Evolutionary conservation across 495 filamentous ascomycete genomes (phyloP).

Genomic region (Hyaloscypha hepaticicola): DNA sequence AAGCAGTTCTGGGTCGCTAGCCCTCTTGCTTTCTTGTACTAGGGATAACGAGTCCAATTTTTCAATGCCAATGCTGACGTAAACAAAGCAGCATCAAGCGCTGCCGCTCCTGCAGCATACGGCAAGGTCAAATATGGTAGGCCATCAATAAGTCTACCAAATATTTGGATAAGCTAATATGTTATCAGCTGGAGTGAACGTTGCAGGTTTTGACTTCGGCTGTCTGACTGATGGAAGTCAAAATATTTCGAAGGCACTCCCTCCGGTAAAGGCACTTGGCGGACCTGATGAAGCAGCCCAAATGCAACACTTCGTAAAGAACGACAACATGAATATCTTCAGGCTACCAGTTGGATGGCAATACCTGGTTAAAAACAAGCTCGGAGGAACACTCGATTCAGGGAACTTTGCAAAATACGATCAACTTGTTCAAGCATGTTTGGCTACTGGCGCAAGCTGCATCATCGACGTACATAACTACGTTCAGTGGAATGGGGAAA

Average conservation of each 20-base stretch:
- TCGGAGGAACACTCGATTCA: constrained; percentile 48
- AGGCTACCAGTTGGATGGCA: constrained; percentile 54
- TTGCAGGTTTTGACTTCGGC: constrained; percentile 52
- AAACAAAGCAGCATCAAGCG: neutral
- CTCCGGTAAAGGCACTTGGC: constrained; percentile 34
- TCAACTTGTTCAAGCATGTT: constrained; percentile 56
- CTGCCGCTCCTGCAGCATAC: neutral
- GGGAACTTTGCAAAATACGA: constrained; percentile 54
- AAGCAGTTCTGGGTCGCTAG: neutral
- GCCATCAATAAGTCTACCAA: neutral
- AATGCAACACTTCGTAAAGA: constrained; percentile 56
- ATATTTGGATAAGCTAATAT: neutral
- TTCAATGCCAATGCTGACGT: neutral
- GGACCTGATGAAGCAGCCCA: constrained; percentile 43
- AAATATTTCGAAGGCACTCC: constrained; percentile 35
- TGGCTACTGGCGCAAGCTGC: constrained; percentile 53
- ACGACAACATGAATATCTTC: constrained; percentile 54
- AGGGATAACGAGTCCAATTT: neutral
- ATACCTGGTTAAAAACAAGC: constrained; percentile 49
- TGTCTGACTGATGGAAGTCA: constrained; percentile 51
- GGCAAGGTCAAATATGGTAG: constrained; percentile 18
- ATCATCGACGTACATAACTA: constrained; percentile 63
- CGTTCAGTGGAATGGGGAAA: constrained; percentile 56
- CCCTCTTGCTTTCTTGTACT: neutral
- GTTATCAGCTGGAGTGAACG: constrained; percentile 37